A percentile compares a stretch with the other conserved stretches of the same genome.
Conservation (phyloP, 1,284 basidiomycete species). For the Cutaneotrichosporon daszewskae region DNA sequence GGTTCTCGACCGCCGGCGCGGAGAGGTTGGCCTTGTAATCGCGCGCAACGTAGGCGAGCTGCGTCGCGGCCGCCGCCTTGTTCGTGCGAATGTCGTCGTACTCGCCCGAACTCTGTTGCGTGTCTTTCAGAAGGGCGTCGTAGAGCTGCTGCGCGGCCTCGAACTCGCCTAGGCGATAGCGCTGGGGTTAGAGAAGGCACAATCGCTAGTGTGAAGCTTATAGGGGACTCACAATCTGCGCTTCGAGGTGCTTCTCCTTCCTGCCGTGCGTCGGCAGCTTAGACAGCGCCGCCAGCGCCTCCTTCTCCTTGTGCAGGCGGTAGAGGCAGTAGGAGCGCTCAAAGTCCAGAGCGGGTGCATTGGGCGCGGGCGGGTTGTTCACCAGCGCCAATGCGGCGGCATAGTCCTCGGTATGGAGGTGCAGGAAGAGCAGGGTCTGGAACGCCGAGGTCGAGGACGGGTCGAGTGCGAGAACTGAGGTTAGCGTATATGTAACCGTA, state of each 20-base stretch:
- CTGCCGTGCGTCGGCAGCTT: slow-evolving; percentile 54
- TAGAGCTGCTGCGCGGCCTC: slow-evolving; percentile 66
- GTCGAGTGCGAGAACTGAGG: slow-evolving; percentile 62
- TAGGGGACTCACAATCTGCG: slow-evolving; percentile 63
- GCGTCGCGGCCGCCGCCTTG: slow-evolving; percentile 66
- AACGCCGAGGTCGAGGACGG: slow-evolving; percentile 64
- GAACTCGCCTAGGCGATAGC: slow-evolving; percentile 70
- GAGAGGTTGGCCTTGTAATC: slow-evolving; percentile 56
- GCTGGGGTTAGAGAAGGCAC: slow-evolving; percentile 47
- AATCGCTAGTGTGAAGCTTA: background rate
- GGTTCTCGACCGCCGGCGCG: slow-evolving; percentile 17
- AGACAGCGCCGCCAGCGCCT: slow-evolving; percentile 57
- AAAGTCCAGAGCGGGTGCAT: slow-evolving; percentile 50
- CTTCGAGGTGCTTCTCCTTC: slow-evolving; percentile 70
- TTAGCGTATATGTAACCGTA: slow-evolving; percentile 4
- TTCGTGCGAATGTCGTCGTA: slow-evolving; percentile 77
- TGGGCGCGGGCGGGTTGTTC: slow-evolving; percentile 18
- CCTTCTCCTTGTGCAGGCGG: slow-evolving; percentile 64
- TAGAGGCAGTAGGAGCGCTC: slow-evolving; percentile 77
- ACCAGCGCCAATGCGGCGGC: slow-evolving; percentile 47
- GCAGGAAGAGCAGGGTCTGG: slow-evolving; percentile 72
- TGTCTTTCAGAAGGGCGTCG: slow-evolving; percentile 58
- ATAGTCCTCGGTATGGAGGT: slow-evolving; percentile 72
- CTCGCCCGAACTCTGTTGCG: slow-evolving; percentile 59
- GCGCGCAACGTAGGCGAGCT: slow-evolving; percentile 71